Percentiles rank a stretch among this genome's conserved stretches.
Evolutionary conservation across 1,284 basidiomycete species (phyloP).

Genomic region (Ustilago tritici): DNA sequence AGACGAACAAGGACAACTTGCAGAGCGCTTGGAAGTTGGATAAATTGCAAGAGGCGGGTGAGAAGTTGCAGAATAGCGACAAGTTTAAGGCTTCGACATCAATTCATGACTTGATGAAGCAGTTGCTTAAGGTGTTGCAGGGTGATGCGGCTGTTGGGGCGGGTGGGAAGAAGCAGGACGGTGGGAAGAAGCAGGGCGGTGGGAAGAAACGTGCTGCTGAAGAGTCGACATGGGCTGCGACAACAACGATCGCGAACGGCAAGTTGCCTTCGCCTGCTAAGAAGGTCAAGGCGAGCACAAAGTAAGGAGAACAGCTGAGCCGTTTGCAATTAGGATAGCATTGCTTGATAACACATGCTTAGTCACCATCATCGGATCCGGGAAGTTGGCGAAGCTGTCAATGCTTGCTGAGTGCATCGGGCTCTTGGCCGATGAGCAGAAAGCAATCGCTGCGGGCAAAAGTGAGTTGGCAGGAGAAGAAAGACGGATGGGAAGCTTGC

Average conservation of each 20-base stretch:
- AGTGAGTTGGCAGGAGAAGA: not conserved
- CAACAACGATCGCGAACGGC: slow-evolving; percentile 6
- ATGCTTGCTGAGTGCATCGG: not conserved
- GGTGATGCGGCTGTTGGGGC: slow-evolving; percentile 20
- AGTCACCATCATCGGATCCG: not conserved
- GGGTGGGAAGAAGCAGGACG: slow-evolving; percentile 20
- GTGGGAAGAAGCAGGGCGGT: not conserved
- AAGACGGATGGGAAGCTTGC: not conserved
- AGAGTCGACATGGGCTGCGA: not conserved
- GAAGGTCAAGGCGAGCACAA: slow-evolving; percentile 43
- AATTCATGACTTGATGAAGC: slow-evolving; percentile 73
- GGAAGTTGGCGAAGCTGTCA: not conserved
- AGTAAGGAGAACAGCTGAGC: slow-evolving; percentile 10
- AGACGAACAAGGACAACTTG: slow-evolving; percentile 22
- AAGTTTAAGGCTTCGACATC: slow-evolving; percentile 65
- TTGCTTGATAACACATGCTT: not conserved
- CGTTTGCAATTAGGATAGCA: not conserved
- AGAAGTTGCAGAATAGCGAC: slow-evolving; percentile 39
- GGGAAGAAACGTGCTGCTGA: slow-evolving; percentile 45
- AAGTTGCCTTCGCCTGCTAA: slow-evolving; percentile 31
- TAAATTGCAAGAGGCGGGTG: slow-evolving; percentile 36
- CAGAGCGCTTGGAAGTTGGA: slow-evolving; percentile 70
- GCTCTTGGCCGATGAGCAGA: slow-evolving; percentile 1
- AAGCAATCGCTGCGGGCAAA: not conserved
- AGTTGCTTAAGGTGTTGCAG: slow-evolving; percentile 71